phyloP scores from a whole-genome alignment of 768 basidiomycete species.

The Sporobolomyces roseus region DNA sequence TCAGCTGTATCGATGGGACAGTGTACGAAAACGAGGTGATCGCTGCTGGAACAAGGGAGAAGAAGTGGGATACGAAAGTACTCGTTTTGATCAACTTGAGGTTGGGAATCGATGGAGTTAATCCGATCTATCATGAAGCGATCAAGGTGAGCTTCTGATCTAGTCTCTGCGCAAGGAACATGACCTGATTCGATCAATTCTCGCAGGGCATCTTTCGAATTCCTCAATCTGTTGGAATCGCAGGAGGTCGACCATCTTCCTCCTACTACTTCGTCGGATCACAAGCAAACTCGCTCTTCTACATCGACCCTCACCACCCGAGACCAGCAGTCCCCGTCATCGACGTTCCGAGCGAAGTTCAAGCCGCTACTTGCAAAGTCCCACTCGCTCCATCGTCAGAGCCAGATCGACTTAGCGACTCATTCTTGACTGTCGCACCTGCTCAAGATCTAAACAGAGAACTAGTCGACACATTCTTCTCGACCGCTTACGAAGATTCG shows the following conservation, averaged over 20 bases:
- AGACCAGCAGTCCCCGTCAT: constrained; percentile 73
- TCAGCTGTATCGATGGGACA: constrained; percentile 74
- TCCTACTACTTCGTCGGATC: constrained; percentile 96
- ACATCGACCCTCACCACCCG: constrained; percentile 54
- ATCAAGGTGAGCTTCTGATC: constrained; percentile 58
- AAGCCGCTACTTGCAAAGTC: constrained; percentile 1
- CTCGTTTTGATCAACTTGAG: constrained; percentile 80
- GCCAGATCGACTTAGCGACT: background rate
- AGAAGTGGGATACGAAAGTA: constrained; percentile 72
- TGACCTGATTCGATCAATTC: background rate
- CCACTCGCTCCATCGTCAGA: constrained; percentile 1
- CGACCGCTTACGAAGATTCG: constrained; percentile 63
- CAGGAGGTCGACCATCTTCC: constrained; percentile 91
- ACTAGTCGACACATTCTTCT: constrained; percentile 53
- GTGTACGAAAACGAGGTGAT: constrained; percentile 83
- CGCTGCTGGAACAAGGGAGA: constrained; percentile 54
- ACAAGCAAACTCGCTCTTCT: constrained; percentile 73
- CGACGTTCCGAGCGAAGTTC: constrained; percentile 4
- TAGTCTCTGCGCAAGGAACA: background rate
- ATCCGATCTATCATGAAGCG: constrained; percentile 87
- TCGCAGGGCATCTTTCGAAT: constrained; percentile 76
- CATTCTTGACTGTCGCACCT: too few species aligned
- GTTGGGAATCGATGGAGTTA: constrained; percentile 86
- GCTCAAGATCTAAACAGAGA: background rate
- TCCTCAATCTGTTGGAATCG: constrained; percentile 93